Percentiles rank a stretch among this genome's conserved stretches.
Conservation (phyloP, 352 stramenopile species). For the Peronospora farinosa region DNA sequence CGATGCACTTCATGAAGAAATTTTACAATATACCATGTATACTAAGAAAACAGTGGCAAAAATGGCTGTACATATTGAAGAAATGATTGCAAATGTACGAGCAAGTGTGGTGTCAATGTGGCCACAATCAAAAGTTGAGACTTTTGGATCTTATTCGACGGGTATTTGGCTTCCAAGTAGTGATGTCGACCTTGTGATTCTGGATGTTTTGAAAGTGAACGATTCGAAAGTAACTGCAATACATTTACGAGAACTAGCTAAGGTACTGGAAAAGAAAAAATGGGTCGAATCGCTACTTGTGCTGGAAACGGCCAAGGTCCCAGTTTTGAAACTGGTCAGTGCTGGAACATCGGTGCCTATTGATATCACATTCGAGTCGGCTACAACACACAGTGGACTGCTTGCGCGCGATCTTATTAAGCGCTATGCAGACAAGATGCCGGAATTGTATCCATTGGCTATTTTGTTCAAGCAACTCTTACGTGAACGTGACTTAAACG, state of each 20-base stretch:
- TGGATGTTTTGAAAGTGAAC: constrained; percentile 65
- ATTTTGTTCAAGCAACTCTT: constrained; percentile 90
- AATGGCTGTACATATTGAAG: constrained; percentile 79
- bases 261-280: constrained; percentile 45
- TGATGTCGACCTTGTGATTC: constrained; percentile 80
- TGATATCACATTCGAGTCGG: constrained; percentile 82
- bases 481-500: constrained; percentile 84
- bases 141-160: constrained; percentile 82
- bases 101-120: constrained; percentile 61
- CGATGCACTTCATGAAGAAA: constrained; percentile 67
- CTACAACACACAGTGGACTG: constrained; percentile 74
- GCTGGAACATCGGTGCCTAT: constrained; percentile 71
- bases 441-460: constrained; percentile 83
- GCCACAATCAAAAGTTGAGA: constrained; percentile 69
- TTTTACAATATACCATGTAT: constrained; percentile 70
- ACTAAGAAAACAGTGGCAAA: constrained; percentile 59
- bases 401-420: constrained; percentile 82
- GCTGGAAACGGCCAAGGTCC: constrained; percentile 78
- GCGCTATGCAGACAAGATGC: constrained; percentile 71
- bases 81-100: constrained; percentile 76
- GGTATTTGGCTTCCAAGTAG: constrained; percentile 84
- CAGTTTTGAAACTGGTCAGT: constrained; percentile 77
- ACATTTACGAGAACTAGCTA: constrained; percentile 52
- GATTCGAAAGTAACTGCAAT: constrained; percentile 49
- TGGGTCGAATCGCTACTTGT: constrained; percentile 83